Evolutionary conservation across 1,284 basidiomycete species (phyloP).

Genomic region (Microbotryum intermedium): DNA sequence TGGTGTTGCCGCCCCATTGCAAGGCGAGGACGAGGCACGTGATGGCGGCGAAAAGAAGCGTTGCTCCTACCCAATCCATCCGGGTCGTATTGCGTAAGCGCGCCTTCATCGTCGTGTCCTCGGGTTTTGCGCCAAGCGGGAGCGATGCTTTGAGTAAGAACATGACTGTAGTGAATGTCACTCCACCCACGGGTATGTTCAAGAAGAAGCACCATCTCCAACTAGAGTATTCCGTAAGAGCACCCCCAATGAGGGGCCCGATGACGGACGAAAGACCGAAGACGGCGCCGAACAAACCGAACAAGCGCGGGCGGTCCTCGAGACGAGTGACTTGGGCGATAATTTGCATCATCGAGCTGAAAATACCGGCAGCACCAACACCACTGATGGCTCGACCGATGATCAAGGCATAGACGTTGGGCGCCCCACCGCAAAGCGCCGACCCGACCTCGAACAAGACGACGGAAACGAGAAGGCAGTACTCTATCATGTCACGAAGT

Average conservation of each 20-base stretch:
- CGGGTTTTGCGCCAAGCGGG: slow-evolving; percentile 18
- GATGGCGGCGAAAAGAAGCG: slow-evolving; percentile 32
- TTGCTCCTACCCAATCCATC: slow-evolving; percentile 37
- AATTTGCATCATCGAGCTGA: slow-evolving; percentile 43
- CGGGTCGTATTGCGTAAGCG: slow-evolving; percentile 12
- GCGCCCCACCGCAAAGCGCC: slow-evolving; percentile 46
- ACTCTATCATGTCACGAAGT: neutral
- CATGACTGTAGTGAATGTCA: slow-evolving; percentile 15
- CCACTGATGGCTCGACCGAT: slow-evolving; percentile 47
- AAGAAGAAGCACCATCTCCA: slow-evolving; percentile 27
- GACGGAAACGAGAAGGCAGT: slow-evolving; percentile 42
- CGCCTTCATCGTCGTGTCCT: slow-evolving; percentile 4
- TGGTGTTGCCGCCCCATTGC: slow-evolving; percentile 34
- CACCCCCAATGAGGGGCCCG: slow-evolving; percentile 41
- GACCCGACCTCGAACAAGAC: slow-evolving; percentile 47
- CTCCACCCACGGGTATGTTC: slow-evolving; percentile 29
- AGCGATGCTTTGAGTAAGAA: slow-evolving; percentile 21
- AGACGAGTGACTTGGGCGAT: slow-evolving; percentile 43
- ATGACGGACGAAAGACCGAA: slow-evolving; percentile 42
- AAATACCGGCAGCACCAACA: slow-evolving; percentile 47
- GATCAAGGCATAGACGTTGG: slow-evolving; percentile 44
- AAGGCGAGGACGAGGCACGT: slow-evolving; percentile 36
- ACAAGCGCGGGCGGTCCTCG: slow-evolving; percentile 42
- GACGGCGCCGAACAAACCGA: slow-evolving; percentile 39
- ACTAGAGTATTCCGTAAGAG: slow-evolving; percentile 41